Evolutionary conservation across 1,139 yeast species (phyloP).

Genomic region (Suhomyces choctaworum): DNA sequence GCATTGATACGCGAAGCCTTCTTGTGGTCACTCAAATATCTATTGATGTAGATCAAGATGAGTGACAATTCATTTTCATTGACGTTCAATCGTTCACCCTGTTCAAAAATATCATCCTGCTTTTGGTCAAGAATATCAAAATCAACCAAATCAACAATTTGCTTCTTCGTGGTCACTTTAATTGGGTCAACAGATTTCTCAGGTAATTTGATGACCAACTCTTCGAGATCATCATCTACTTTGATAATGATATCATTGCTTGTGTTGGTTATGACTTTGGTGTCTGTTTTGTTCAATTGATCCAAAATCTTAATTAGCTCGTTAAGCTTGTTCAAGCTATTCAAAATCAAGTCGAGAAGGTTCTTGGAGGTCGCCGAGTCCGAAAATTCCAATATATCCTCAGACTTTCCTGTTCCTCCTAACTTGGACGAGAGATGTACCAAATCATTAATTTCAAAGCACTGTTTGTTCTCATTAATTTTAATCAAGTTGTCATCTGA

Average conservation of each 20-base stretch:
- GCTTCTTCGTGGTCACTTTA: slow-evolving; percentile 12
- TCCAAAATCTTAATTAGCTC: slow-evolving; percentile 36
- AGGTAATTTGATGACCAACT: slow-evolving; percentile 28
- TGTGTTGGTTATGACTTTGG: slow-evolving; percentile 31
- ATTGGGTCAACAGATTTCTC: slow-evolving; percentile 21
- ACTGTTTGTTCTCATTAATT: slow-evolving; percentile 23
- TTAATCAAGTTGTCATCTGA: slow-evolving; percentile 22
- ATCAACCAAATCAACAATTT: slow-evolving; percentile 6
- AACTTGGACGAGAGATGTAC: slow-evolving; percentile 28
- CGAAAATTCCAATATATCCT: slow-evolving; percentile 5
- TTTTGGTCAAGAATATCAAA: slow-evolving; percentile 9
- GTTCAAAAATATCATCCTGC: not conserved
- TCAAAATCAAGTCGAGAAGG: slow-evolving; percentile 30
- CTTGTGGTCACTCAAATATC: slow-evolving; percentile 19
- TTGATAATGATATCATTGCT: slow-evolving; percentile 32
- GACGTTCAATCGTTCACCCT: not conserved
- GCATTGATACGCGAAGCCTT: not conserved
- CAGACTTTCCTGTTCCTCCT: slow-evolving; percentile 7
- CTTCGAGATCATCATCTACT: slow-evolving; percentile 29
- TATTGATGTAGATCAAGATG: slow-evolving; percentile 29
- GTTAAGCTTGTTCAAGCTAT: slow-evolving; percentile 33
- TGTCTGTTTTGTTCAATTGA: slow-evolving; percentile 32
- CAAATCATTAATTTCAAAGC: slow-evolving; percentile 32
- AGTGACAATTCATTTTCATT: slow-evolving; percentile 18
- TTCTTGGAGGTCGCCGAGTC: slow-evolving; percentile 8